Conservation (phyloP, 495 filamentous ascomycete genomes). For the Penicillium paradoxum region DNA sequence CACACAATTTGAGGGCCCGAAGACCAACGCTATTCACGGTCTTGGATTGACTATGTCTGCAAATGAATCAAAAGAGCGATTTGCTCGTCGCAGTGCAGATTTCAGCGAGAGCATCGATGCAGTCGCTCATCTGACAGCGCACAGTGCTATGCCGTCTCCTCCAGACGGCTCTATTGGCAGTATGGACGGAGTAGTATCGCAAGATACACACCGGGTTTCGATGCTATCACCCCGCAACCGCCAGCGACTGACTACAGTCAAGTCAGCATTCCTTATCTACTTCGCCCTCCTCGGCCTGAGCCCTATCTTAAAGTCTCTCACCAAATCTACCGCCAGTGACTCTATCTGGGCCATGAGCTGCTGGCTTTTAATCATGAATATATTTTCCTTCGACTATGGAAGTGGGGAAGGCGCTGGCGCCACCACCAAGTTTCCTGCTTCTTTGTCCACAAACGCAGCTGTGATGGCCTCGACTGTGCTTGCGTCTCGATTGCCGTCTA, state of each 20-base stretch:
- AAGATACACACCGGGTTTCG: conserved; percentile 21
- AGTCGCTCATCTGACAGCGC: not conserved
- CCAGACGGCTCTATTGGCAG: conserved; percentile 9
- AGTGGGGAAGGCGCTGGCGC: conserved; percentile 49
- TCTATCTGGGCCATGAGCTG: conserved; percentile 95
- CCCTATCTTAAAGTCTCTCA: conserved; percentile 91
- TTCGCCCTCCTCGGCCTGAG: conserved; percentile 84
- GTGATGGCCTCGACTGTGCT: conserved; percentile 92
- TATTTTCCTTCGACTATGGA: conserved; percentile 96
- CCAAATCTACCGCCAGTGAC: conserved; percentile 81
- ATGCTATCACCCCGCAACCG: conserved; percentile 56
- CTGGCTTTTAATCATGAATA: conserved; percentile 90
- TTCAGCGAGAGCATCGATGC: conserved; percentile 9
- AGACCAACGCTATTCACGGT: conserved; percentile 37
- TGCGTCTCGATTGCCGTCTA: conserved; percentile 78
- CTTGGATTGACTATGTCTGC: conserved; percentile 44
- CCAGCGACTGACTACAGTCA: conserved; percentile 66
- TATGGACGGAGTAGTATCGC: conserved; percentile 11
- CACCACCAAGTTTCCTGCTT: conserved; percentile 67
- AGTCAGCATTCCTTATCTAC: conserved; percentile 92
- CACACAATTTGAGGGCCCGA: conserved; percentile 19
- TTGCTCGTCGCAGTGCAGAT: conserved; percentile 20
- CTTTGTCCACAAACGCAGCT: conserved; percentile 89
- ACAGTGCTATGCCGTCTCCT: conserved; percentile 7
- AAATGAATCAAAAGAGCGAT: conserved; percentile 23